Conservation (phyloP, 1,284 basidiomycete species). For the Trichosporon faecale region DNA sequence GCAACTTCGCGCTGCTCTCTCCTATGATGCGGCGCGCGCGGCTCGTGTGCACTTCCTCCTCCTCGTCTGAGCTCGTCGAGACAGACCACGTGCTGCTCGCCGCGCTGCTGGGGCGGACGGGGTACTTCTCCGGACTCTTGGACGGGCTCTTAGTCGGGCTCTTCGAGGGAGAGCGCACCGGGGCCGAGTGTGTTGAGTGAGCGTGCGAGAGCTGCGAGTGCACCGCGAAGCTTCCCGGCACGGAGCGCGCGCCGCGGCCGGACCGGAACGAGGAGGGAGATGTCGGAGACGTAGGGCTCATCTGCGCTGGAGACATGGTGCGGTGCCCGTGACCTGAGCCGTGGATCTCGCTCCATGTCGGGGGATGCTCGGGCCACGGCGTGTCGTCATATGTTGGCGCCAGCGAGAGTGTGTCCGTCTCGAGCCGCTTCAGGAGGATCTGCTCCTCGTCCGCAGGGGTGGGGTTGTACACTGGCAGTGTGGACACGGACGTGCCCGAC, state of each 20-base stretch:
- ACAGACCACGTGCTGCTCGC: neutral
- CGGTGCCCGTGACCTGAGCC: neutral
- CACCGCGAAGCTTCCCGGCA: neutral
- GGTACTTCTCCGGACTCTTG: neutral
- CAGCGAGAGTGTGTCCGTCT: neutral
- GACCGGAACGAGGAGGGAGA: neutral
- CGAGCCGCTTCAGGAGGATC: constrained; percentile 1
- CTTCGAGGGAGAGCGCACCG: neutral
- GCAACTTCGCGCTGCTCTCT: neutral
- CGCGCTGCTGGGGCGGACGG: neutral
- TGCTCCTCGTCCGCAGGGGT: neutral
- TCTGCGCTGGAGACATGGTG: neutral
- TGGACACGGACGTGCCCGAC: neutral
- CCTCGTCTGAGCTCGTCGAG: neutral
- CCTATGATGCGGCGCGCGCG: neutral
- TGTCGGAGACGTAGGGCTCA: neutral
- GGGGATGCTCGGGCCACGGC: constrained; percentile 2
- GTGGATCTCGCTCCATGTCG: constrained; percentile 10
- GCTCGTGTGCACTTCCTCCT: neutral
- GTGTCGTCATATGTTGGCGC: constrained; percentile 2
- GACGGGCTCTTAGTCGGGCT: too few species aligned
- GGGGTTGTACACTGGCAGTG: neutral
- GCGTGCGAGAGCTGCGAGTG: neutral
- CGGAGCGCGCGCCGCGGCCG: neutral
- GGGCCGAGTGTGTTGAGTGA: neutral